Conservation (phyloP, 345 rosid species). For the Reutealis trisperma region DNA sequence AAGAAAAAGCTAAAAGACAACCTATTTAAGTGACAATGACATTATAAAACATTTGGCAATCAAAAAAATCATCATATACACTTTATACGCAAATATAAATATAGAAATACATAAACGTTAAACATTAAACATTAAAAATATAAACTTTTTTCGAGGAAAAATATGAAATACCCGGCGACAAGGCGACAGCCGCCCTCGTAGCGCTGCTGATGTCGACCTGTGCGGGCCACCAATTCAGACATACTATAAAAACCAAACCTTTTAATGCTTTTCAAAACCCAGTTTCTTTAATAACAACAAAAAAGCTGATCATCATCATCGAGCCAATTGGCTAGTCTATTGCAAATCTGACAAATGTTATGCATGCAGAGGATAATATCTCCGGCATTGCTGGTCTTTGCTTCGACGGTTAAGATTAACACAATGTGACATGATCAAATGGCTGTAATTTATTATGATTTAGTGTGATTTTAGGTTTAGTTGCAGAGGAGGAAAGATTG, state of each 20-base stretch:
- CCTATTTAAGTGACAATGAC: constrained; percentile 12
- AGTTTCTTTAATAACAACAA: constrained; percentile 4
- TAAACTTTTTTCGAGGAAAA: not conserved
- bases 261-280: not conserved
- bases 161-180: constrained; percentile 72
- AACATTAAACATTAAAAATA: not conserved
- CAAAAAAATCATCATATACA: not conserved
- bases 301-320: constrained; percentile 6
- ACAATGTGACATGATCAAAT: constrained; percentile 38
- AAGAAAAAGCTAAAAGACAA: not conserved
- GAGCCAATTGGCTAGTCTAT: not conserved
- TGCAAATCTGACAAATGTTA: constrained; percentile 22
- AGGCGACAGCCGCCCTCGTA: constrained; percentile 92
- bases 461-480: not conserved
- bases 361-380: constrained; percentile 33
- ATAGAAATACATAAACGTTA: not conserved
- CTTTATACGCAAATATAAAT: not conserved
- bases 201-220: constrained; percentile 97
- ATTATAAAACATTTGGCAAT: not conserved
- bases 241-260: constrained; percentile 27
- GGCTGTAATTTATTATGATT: constrained; percentile 17
- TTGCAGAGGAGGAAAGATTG: not conserved
- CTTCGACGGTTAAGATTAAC: constrained; percentile 34
- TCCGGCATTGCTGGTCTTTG: constrained; percentile 33
- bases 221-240: constrained; percentile 96